phyloP scores from a whole-genome alignment of 139 green algal genomes.

The Coccomyxa sp. region DNA sequence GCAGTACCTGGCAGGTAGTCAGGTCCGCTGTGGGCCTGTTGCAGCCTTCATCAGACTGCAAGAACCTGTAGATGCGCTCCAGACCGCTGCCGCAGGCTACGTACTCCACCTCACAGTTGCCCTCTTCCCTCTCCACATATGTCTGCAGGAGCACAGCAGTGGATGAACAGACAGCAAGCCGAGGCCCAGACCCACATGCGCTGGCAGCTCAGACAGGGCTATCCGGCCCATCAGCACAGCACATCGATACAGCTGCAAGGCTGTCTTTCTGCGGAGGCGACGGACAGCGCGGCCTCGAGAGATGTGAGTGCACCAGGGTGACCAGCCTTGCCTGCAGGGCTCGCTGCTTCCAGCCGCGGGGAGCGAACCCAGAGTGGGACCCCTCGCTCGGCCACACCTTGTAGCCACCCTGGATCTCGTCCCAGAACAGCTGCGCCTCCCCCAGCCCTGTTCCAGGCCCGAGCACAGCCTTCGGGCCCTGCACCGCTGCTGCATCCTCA shows the following conservation, averaged over 20 bases:
- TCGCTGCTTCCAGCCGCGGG: conserved; percentile 79
- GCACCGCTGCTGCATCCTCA: neutral
- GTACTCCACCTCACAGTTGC: conserved; percentile 83
- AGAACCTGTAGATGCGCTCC: conserved; percentile 89
- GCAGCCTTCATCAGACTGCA: conserved; percentile 49
- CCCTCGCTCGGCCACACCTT: conserved; percentile 60
- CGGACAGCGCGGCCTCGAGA: no score
- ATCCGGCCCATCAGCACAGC: no score
- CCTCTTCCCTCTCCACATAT: conserved; percentile 57
- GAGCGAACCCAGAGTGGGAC: conserved; percentile 80
- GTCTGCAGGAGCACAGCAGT: no score
- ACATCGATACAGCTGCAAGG: no score
- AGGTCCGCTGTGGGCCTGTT: conserved; percentile 17
- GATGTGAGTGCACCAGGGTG: no score
- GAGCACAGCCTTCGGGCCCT: conserved; percentile 77
- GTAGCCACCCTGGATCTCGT: conserved; percentile 41
- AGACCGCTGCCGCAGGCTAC: conserved; percentile 83
- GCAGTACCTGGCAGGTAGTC: neutral
- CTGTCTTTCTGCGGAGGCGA: no score
- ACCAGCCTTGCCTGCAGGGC: conserved; percentile 44
- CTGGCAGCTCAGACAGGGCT: no score
- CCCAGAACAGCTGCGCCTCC: conserved; percentile 84
- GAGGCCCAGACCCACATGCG: no score
- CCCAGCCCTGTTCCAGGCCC: conserved; percentile 92
- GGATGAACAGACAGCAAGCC: no score